Evolutionary conservation across 1,284 basidiomycete genomes (phyloP), one percentile per base, ranked within the genome.

Genomic region (Wolfiporia cocos): DNA sequence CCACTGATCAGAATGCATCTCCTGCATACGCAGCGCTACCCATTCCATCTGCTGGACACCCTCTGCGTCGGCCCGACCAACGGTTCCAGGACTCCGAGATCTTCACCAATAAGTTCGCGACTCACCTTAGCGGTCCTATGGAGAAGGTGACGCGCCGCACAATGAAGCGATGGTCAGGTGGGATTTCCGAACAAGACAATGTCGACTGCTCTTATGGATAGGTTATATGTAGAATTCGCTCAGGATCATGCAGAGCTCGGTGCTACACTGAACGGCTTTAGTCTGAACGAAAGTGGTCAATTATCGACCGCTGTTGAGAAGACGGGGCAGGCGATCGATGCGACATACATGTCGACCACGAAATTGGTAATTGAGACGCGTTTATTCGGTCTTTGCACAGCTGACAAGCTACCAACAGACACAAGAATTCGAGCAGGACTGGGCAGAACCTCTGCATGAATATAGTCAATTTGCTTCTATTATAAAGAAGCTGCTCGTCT

Each of bases 71-170:
- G 47, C 91, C 93, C 10, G 94, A 97, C 60, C 91, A 92, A 60
- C 81, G 94, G 12, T 99, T 99, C 67, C 71, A 90, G 26, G 96
- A 99, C 61, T 95, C 92, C 1, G 96, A 99, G 63, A 79, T 83
- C 2, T 99, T 99, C 64, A 99, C 96, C 3, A 83, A 86, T 62
- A 97, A 96, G 63, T 99, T 99, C 62, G 86, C 92, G 35, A 82
- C 82, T 39, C 96, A 99, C 66, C 71, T 99, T 47, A 76, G 77
- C 45, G 87, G 90, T 1, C 89, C 82, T 2, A 89, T 99, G 86
- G 96, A 99, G 64, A 97, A 93, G 64, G 90, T 97, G 21, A 95
- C 96, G 30, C 78, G 95, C 30, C 71, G 94, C 43, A 77, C 86
- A 7, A 78, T 94, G 58, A 96, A 96, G 66, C 75, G 96, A 35